Base-by-base conservation (phyloP, 148 eudicot species). In the Nepenthes gracilis region DNA sequence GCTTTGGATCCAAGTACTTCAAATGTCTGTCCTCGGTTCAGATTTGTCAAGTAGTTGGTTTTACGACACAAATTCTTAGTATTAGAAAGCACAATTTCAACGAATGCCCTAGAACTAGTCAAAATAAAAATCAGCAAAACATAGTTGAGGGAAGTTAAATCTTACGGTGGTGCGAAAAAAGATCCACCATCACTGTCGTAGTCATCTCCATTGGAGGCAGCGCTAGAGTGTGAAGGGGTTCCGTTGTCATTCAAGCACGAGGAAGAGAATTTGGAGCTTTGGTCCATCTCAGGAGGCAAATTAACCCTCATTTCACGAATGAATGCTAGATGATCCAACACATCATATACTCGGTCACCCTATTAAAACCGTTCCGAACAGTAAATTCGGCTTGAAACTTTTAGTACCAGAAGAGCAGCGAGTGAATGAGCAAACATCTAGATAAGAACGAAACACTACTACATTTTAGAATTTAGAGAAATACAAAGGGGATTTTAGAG, bases 81-180 rank as follows among this genome's bases (percentile, higher is more conserved):
- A 23, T 23, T 23, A 0, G 23, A 45, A 45, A 45, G 48, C 6
- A 5, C 48, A 45, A 5, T 45, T 45, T 45, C 11, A 45, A 45
- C 6, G 8, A 5, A 45, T 11, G 11, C 11, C 11, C 11, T 45
- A 11, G 11, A 45, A 45, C 8, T 5, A 45, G 48, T 5, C 11
- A 45, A 6, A 45, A 45, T 45, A 11, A 5, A 6, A 45, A 45
- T 0, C 48, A 6, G 48, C 11, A 11, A 45, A 45, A 5, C 6
- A 45, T 45, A 5, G 48, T 45, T 5, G 52, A 58, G 47, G 58
- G 48, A 12, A 57, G 65, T 55, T 70, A 76, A 71, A 7, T 8
- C 97, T 81, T 67, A 94, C 97, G 87, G 86, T 32, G 97, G 99
- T 36, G 89, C 97, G 15, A 89, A 89, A 40, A 64, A 67, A 33